Base-by-base conservation (phyloP, 257 asterid species). In the Sherardia arvensis region DNA sequence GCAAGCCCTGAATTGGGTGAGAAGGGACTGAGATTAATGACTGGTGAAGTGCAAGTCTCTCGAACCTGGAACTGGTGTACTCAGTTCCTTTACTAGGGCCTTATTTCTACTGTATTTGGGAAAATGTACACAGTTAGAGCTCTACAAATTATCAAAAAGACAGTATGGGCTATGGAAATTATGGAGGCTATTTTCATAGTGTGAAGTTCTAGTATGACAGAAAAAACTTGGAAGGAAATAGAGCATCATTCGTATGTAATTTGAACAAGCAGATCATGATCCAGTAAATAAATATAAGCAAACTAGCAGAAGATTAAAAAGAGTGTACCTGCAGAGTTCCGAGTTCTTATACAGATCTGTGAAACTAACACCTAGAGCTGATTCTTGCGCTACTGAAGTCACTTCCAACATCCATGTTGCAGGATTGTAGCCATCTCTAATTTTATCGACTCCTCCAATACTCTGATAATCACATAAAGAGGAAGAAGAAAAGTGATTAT, bases 401-500 rank as follows among this genome's bases (percentile, higher is more conserved):
- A 86, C 74, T 49, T 91, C 98, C 65, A 91, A 67, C 98, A 91
- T 91, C 96, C 98, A 91, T 2, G 98, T 86, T 1, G 98, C 96
- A 14, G 96, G 98, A 68, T 91, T 91, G 54, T 86, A 82, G n/a
- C 93, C 87, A 12, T 90, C 96, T 67, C 64, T 82, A 30, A 90
- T 62, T 43, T 26, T 62, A 22, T 56, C 27, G 26, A 43, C 38
- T 43, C 56, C 66, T 47, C 26, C 36, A 40, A 62, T 43, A 62
- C 66, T 53, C 66, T 62, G 66, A 45, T 12, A 3, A 3, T 78
- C 88, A 81, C 74, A 22, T 27, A 36, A 57, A 54, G 26, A 53
- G 29, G 10, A 40, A 25, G 53, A 61, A 61, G 36, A 61, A 40
- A 36, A 61, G n/a, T 12, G 14, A 2, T 38, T 38, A 38, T 38